A percentile compares a stretch with the other conserved stretches of the same genome.
phyloP scores from a whole-genome alignment of 345 rosid species.

The Rhizophora mangle region DNA sequence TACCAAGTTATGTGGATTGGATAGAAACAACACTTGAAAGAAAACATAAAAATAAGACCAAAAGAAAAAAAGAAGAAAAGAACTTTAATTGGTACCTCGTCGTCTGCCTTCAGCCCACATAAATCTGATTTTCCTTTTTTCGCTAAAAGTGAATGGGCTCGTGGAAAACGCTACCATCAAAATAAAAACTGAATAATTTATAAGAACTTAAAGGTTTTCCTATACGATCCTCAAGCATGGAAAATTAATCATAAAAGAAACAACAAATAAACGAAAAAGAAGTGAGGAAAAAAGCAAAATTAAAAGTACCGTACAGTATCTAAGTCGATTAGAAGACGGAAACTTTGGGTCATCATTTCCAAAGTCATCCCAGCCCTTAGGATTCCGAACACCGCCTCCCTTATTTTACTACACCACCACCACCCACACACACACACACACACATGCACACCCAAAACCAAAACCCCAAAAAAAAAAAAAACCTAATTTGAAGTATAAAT shows the following conservation, averaged over 20 bases:
- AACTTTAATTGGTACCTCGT: slow-evolving; percentile 42
- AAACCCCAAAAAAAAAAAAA: background rate
- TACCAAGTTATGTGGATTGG: background rate
- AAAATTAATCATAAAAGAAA: background rate
- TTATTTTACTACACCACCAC: slow-evolving; percentile 54
- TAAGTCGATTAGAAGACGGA: slow-evolving; percentile 60
- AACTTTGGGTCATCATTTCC: slow-evolving; percentile 68
- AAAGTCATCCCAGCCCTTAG: slow-evolving; percentile 56
- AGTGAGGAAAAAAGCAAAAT: background rate
- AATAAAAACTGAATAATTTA: background rate
- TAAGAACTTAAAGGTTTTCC: background rate
- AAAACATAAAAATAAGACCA: no score
- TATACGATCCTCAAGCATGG: background rate
- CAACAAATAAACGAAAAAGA: background rate
- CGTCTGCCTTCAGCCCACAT: slow-evolving; percentile 32
- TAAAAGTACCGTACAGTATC: slow-evolving; percentile 58
- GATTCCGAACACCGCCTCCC: slow-evolving; percentile 60
- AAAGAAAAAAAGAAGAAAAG: background rate
- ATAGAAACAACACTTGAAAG: background rate
- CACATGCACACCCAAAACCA: background rate
- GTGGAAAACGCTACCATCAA: slow-evolving; percentile 48
- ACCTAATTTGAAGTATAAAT: background rate
- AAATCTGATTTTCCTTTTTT: slow-evolving; percentile 17
- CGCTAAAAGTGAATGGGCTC: slow-evolving; percentile 24
- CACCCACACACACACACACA: no score